Percentiles rank a stretch among this genome's conserved stretches.
Conservation (phyloP, 495 filamentous ascomycete genomes). For the Pseudotulostoma volvatum region DNA sequence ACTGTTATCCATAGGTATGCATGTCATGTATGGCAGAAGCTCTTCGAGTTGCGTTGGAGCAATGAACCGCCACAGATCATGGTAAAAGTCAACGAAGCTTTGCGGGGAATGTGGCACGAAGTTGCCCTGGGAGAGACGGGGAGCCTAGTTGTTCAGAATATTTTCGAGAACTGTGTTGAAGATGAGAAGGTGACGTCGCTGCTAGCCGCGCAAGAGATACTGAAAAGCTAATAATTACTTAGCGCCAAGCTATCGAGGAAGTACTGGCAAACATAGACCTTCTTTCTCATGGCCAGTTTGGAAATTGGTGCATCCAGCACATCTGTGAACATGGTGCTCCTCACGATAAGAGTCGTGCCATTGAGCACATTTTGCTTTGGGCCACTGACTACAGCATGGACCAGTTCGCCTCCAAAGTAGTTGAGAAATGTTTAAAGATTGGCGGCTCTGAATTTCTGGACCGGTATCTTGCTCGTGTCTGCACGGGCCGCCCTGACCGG, state of each 20-base stretch:
- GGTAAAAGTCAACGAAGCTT: constrained; percentile 91
- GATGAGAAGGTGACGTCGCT: constrained; percentile 72
- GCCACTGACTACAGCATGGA: constrained; percentile 97
- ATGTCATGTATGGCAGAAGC: constrained; percentile 98
- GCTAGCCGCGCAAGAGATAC: background rate
- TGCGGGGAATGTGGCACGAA: constrained; percentile 96
- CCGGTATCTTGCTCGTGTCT: constrained; percentile 85
- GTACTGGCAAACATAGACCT: constrained; percentile 87
- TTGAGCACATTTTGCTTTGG: constrained; percentile 87
- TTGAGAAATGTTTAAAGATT: constrained; percentile 98
- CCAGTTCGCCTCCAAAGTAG: constrained; percentile 96
- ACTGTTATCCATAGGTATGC: constrained; percentile 97
- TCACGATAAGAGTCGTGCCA: constrained; percentile 76
- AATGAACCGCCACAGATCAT: constrained; percentile 94
- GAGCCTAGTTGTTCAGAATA: constrained; percentile 95
- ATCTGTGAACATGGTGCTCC: constrained; percentile 94
- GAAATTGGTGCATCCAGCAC: constrained; percentile 99
- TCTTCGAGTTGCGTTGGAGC: constrained; percentile 95
- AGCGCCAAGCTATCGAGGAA: constrained; percentile 95
- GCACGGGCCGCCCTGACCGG: constrained; percentile 75
- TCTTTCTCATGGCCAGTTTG: constrained; percentile 95
- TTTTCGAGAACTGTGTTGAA: constrained; percentile 97
- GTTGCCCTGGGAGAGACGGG: constrained; percentile 94
- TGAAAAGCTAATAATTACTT: constrained; percentile 18
- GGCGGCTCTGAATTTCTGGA: constrained; percentile 79